phyloP scores from a whole-genome alignment of 805 yeast genomes.

The Suhomyces kilbournensis region DNA sequence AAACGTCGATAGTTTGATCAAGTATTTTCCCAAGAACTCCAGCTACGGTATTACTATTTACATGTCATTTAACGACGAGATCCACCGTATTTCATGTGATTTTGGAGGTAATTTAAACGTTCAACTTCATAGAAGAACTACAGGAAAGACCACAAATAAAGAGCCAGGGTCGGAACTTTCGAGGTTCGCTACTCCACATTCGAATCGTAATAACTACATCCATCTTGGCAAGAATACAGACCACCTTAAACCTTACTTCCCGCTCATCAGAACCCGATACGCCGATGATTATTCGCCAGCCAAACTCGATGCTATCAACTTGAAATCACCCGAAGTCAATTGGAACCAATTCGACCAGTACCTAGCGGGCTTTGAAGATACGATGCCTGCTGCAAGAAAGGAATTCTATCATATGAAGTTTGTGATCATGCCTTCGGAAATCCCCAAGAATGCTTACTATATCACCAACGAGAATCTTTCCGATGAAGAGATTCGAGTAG shows the following conservation, averaged over 20 bases:
- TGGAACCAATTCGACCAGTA: slow-evolving; percentile 93
- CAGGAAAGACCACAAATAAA: slow-evolving; percentile 1
- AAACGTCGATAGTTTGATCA: slow-evolving; percentile 51
- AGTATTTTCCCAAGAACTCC: slow-evolving; percentile 48
- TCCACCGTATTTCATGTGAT: slow-evolving; percentile 79
- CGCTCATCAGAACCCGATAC: slow-evolving; percentile 71
- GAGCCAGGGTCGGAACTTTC: background rate
- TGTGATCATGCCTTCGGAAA: slow-evolving; percentile 78
- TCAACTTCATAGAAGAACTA: slow-evolving; percentile 54
- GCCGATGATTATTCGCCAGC: slow-evolving; percentile 63
- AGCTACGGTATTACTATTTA: slow-evolving; percentile 65
- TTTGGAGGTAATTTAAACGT: slow-evolving; percentile 72
- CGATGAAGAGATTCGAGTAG: slow-evolving; percentile 88
- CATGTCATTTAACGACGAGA: slow-evolving; percentile 74
- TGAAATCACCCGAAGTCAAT: slow-evolving; percentile 55
- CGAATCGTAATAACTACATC: background rate
- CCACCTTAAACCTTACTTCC: slow-evolving; percentile 15
- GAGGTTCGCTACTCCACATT: background rate
- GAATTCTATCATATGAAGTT: slow-evolving; percentile 70
- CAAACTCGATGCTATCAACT: slow-evolving; percentile 52
- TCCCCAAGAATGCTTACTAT: slow-evolving; percentile 52
- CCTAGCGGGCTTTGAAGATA: slow-evolving; percentile 87
- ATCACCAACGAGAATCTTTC: slow-evolving; percentile 59
- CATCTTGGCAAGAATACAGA: background rate
- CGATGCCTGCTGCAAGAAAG: slow-evolving; percentile 51